A percentile compares a stretch with the other conserved stretches of the same genome.
phyloP scores from a whole-genome alignment of 768 basidiomycete genomes.

The Tremella mesenterica region DNA sequence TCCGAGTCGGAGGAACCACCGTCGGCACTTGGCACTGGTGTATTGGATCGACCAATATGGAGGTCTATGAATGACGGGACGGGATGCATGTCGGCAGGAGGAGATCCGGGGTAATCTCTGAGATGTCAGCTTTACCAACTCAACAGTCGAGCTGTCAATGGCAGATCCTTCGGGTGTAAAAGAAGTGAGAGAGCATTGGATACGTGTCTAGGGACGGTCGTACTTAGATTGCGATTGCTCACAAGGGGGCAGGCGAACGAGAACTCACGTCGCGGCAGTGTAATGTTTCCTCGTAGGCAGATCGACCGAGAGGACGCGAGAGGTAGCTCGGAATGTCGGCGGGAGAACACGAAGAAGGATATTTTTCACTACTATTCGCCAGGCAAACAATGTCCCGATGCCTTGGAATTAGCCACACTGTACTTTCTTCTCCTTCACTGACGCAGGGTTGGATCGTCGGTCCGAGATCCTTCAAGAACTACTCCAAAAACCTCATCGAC shows the following conservation, averaged over 20 bases:
- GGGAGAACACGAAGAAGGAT: slow-evolving; percentile 66
- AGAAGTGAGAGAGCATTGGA: too few relatives aligned
- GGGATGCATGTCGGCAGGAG: slow-evolving; percentile 58
- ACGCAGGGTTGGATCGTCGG: too few relatives aligned
- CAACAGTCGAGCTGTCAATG: too few relatives aligned
- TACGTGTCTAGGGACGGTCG: too few relatives aligned
- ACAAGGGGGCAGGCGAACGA: neutral
- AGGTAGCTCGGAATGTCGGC: slow-evolving; percentile 67
- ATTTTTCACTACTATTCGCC: slow-evolving; percentile 81
- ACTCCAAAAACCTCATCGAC: neutral
- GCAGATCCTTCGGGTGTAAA: too few relatives aligned
- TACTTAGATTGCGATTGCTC: neutral
- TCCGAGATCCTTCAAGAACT: neutral
- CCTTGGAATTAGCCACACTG: slow-evolving; percentile 49
- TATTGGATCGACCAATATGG: slow-evolving; percentile 43
- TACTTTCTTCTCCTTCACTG: neutral
- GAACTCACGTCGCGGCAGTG: slow-evolving; percentile 65
- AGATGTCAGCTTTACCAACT: neutral
- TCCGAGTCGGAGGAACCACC: too few relatives aligned
- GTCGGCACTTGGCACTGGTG: too few relatives aligned
- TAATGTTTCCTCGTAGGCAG: slow-evolving; percentile 83
- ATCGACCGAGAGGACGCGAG: slow-evolving; percentile 51
- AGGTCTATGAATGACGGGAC: slow-evolving; percentile 83
- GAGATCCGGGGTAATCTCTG: slow-evolving; percentile 55
- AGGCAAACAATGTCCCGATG: slow-evolving; percentile 67